These are phyloP conservation scores for Chytriomyces confervae DNA, from an alignment of 192 early-diverging fungal species.

Conservation along the genomic window DNA sequence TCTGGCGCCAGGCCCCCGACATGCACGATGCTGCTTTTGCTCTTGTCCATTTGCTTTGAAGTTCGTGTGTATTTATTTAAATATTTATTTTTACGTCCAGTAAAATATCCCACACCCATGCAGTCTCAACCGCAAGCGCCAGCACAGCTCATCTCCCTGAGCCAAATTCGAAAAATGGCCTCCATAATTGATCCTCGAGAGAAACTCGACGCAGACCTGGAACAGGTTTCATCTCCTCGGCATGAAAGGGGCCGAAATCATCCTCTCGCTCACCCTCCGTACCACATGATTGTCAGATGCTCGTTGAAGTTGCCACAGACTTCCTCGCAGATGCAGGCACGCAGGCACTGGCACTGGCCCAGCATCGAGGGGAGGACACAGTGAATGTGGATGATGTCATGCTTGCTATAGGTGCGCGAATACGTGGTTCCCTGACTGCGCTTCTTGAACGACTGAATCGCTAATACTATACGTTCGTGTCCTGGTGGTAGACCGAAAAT, in stretches of 20 bases:
- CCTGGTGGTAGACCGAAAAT: slow-evolving; percentile 36
- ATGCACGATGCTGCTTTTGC: slow-evolving; percentile 18
- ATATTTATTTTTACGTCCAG: background rate
- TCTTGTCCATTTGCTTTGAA: slow-evolving; percentile 6
- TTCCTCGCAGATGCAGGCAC: slow-evolving; percentile 35
- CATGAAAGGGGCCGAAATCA: background rate
- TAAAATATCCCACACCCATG: too few species aligned
- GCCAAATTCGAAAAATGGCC: slow-evolving; percentile 16
- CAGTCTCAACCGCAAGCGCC: background rate
- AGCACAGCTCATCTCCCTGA: slow-evolving; percentile 3
- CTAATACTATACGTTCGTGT: background rate
- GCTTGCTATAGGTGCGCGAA: slow-evolving; percentile 41
- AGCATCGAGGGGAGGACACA: slow-evolving; percentile 36
- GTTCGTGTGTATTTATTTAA: background rate
- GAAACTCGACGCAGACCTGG: slow-evolving; percentile 30
- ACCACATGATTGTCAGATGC: slow-evolving; percentile 32
- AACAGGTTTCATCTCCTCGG: slow-evolving; percentile 8
- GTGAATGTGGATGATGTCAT: slow-evolving; percentile 40
- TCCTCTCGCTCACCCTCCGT: background rate
- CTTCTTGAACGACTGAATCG: background rate
- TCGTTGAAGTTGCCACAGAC: slow-evolving; percentile 42
- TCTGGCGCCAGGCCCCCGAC: slow-evolving; percentile 79
- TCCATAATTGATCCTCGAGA: slow-evolving; percentile 22
- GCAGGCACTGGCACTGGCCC: slow-evolving; percentile 32
- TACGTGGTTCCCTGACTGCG: background rate